Conservation (phyloP, 2,329 filamentous ascomycete genomes). For the Cryphonectria radicalis region DNA sequence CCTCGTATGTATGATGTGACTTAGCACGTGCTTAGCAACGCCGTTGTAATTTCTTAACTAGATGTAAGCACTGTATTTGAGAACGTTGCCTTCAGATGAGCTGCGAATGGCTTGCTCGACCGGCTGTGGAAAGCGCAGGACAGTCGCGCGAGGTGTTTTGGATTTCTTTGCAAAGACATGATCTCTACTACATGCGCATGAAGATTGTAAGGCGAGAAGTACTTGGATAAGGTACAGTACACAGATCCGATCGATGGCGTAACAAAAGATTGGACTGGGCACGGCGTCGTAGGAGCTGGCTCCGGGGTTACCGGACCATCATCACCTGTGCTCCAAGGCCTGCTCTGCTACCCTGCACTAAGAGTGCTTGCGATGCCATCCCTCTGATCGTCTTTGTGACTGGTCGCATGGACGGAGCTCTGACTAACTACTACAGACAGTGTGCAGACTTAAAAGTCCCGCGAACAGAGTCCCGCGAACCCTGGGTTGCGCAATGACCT, state of each 20-base stretch:
- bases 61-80: constrained; percentile 19
- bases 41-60: background rate
- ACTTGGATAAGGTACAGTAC: background rate
- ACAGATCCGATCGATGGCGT: background rate
- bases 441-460: background rate
- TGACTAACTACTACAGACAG: background rate
- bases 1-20: background rate
- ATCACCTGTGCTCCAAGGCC: background rate
- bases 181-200: background rate
- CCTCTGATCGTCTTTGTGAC: background rate
- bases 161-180: background rate
- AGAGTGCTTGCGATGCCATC: constrained; percentile 6
- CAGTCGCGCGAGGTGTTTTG: background rate
- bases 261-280: background rate
- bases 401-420: background rate
- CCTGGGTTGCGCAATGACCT: background rate
- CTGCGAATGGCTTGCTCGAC: background rate
- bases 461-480: background rate
- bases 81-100: background rate
- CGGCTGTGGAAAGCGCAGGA: background rate
- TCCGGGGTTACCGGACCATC: background rate
- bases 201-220: background rate
- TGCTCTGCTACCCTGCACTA: background rate
- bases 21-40: background rate
- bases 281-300: background rate